Conservation (phyloP, 768 basidiomycete genomes). For the Calocera cornea region DNA sequence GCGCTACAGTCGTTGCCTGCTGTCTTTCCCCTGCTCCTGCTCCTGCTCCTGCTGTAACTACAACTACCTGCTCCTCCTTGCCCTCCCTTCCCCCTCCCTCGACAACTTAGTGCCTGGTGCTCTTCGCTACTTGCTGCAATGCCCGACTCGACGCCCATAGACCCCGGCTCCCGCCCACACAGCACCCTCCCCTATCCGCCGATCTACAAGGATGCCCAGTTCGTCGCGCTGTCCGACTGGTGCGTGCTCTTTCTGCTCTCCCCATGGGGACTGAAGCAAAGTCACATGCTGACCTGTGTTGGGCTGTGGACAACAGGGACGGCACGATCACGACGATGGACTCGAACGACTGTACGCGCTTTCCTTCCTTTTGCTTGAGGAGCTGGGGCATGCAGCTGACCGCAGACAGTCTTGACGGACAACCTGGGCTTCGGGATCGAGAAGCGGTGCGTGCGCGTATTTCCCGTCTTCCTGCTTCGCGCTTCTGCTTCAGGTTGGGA, state of each 20-base stretch:
- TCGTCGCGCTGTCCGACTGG: constrained; percentile 86
- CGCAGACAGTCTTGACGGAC: constrained; percentile 65
- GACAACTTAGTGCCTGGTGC: neutral
- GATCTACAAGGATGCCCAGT: constrained; percentile 63
- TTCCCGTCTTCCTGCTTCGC: too few relatives aligned
- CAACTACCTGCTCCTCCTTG: too few relatives aligned
- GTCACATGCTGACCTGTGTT: neutral
- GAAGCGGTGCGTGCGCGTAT: constrained; percentile 37
- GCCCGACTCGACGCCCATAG: neutral
- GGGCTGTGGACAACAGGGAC: constrained; percentile 18
- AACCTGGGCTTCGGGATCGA: constrained; percentile 73
- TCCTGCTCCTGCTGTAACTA: too few relatives aligned
- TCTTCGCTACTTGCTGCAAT: neutral
- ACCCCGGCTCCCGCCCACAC: constrained; percentile 27
- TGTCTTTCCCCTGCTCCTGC: too few relatives aligned
- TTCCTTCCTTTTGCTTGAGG: neutral
- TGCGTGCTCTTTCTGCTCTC: too few relatives aligned
- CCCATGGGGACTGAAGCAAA: too few relatives aligned
- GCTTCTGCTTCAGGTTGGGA: neutral
- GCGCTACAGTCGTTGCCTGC: too few relatives aligned
- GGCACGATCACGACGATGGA: constrained; percentile 82
- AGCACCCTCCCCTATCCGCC: constrained; percentile 73
- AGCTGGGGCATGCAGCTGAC: neutral
- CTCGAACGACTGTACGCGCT: constrained; percentile 71
- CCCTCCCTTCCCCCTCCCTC: too few relatives aligned